Percentiles rank a stretch among this genome's conserved stretches.
Evolutionary conservation across 495 filamentous ascomycete species (phyloP).

Genomic region (Hypoxylon fragiforme): DNA sequence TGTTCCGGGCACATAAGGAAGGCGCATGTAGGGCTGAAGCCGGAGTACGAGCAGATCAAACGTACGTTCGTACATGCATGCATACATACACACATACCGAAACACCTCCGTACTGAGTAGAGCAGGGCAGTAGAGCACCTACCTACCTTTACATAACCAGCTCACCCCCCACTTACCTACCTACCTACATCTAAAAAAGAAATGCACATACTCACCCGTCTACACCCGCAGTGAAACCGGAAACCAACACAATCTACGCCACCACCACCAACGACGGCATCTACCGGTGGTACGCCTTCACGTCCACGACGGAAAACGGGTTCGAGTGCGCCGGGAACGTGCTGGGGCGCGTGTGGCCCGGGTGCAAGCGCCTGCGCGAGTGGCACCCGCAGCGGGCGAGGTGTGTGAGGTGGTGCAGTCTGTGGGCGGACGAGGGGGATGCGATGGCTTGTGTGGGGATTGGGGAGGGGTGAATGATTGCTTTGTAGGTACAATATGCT

Average conservation of each 20-base stretch:
- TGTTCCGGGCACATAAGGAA: slow-evolving; percentile 19
- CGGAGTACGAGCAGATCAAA: slow-evolving; percentile 23
- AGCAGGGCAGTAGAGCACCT: no score
- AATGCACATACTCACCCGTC: no score
- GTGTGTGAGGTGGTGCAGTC: slow-evolving; percentile 26
- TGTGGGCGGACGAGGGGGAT: slow-evolving; percentile 8
- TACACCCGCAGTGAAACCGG: slow-evolving; percentile 15
- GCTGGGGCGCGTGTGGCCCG: slow-evolving; percentile 5
- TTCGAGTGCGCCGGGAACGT: slow-evolving; percentile 15
- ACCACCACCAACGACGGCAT: slow-evolving; percentile 19
- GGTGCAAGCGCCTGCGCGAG: slow-evolving; percentile 4
- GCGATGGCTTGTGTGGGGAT: slow-evolving; percentile 15
- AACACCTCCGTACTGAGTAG: no score
- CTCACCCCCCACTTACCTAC: no score
- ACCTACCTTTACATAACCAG: no score
- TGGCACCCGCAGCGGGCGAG: slow-evolving; percentile 7
- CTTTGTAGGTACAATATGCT: no score
- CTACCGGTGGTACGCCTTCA: slow-evolving; percentile 26
- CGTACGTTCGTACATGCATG: no score
- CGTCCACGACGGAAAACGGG: slow-evolving; percentile 1
- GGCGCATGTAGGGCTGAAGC: slow-evolving; percentile 13
- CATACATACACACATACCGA: no score
- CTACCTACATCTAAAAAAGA: no score
- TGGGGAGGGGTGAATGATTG: slow-evolving; percentile 1
- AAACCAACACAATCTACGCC: slow-evolving; percentile 17